A percentile compares a stretch with the other conserved stretches of the same genome.
Conservation (phyloP, 2,329 filamentous ascomycete genomes). For the Aureobasidium sp. region DNA sequence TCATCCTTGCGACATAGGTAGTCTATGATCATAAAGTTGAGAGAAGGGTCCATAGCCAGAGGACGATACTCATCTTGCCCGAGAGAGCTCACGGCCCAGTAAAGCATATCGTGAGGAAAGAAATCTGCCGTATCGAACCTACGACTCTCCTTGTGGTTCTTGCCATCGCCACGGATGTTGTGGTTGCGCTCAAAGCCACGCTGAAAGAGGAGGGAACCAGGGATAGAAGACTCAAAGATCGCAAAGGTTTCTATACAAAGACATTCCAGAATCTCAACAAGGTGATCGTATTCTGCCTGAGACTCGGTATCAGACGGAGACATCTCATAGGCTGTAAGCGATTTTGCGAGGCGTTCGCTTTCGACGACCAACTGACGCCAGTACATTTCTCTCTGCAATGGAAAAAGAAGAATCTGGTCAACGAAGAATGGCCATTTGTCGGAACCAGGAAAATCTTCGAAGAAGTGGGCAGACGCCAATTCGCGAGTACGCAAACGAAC, state of each 20-base stretch:
- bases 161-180: background rate
- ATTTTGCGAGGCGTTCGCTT: background rate
- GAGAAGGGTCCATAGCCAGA: background rate
- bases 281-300: background rate
- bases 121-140: background rate
- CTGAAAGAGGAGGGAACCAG: background rate
- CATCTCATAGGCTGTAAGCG: background rate
- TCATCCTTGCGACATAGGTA: background rate
- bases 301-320: background rate
- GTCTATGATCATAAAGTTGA: background rate
- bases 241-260: background rate
- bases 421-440: background rate
- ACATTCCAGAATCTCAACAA: background rate
- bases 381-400: background rate
- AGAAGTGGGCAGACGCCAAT: background rate
- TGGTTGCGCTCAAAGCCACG: background rate
- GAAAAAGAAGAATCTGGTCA: background rate
- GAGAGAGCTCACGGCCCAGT: background rate
- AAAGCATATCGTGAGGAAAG: background rate
- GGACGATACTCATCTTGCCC: background rate
- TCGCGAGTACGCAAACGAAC: background rate
- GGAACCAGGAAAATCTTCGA: background rate
- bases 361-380: background rate
- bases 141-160: background rate
- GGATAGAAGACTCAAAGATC: background rate